Percentiles rank a stretch among this genome's conserved stretches.
Evolutionary conservation across 805 yeast species (phyloP).

Genomic region (Candida glaebosa): DNA sequence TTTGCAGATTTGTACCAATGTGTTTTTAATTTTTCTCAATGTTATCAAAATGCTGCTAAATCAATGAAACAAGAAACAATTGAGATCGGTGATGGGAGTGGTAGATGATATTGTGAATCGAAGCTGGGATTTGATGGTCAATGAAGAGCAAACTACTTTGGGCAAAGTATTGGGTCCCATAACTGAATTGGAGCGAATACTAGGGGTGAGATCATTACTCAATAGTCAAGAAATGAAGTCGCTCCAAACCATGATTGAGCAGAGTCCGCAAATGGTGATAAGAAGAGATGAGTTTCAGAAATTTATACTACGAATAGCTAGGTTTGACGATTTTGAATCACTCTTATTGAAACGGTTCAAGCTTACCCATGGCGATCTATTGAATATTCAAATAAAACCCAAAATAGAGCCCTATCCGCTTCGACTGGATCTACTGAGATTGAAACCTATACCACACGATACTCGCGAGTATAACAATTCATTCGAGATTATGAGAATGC

Average conservation of each 20-base stretch:
- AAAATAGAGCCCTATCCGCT: neutral
- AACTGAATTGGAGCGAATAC: conserved; percentile 17
- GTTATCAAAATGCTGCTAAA: neutral
- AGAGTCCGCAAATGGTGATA: conserved; percentile 18
- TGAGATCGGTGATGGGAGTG: conserved; percentile 3
- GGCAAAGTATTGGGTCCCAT: conserved; percentile 15
- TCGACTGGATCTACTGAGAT: too few relatives aligned
- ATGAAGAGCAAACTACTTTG: conserved; percentile 1
- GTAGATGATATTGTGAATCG: conserved; percentile 18
- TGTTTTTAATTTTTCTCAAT: neutral
- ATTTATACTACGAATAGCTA: conserved; percentile 23
- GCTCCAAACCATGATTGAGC: conserved; percentile 14
- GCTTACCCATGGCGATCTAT: conserved; percentile 9
- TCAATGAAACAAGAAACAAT: neutral
- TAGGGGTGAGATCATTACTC: conserved; percentile 16
- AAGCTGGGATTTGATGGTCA: conserved; percentile 18
- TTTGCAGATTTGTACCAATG: neutral
- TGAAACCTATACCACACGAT: neutral
- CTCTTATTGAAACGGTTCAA: conserved; percentile 21
- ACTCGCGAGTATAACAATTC: neutral
- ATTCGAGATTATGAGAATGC: conserved; percentile 7
- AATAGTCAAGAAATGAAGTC: conserved; percentile 14
- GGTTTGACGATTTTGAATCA: conserved; percentile 14
- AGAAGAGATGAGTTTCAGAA: conserved; percentile 19
- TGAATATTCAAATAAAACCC: neutral